Base-by-base conservation (phyloP, 495 filamentous ascomycete genomes). In the Hyaloscypha variabilis region DNA sequence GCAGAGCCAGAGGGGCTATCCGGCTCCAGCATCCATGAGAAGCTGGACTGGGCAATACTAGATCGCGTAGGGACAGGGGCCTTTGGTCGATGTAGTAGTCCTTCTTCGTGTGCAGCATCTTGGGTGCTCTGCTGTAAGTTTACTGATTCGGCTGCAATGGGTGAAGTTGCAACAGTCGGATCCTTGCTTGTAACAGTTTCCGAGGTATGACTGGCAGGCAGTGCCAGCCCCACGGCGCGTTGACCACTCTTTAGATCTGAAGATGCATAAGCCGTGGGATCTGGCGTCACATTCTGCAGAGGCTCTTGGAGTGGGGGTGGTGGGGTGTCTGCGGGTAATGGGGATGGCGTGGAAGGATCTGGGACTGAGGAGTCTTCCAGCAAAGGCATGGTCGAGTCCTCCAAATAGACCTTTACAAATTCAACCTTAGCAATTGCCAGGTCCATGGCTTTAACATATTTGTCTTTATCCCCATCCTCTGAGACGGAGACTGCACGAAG, bases 1-100 rank as follows among this genome's bases (percentile, higher is more conserved):
- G 58, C 74, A 72, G 69, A 58, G 6, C 62, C 55, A 25, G 63
- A 71, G 5, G 68, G 69, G 25, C 67, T 71, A 55, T 83, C 82
- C 19, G 83, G 82, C 54, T 86, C 86, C 2, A 99, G 82, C 93
- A 99, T 98, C 94, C 94, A 99, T 13, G 94, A 90, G 73, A 97
- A 97, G 10, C 88, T 90, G 29, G 93, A 93, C 66, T 97, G 88
- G 19, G 93, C 89, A 19, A 99, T 80, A 19, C 82, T 83, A 19
- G 89, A 89, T 14, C 91, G 81, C 2, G 85, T 83, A 0, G 82
- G 83, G n/a, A 85, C 78, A 5, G 79, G 77, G 13, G 69, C 75
- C 28, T 54, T 64, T 52, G 72, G 66, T 55, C 62, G 62, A 13
- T 49, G 55, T 64, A 67, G 36, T 26, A 63, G 51, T 52, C 82